A percentile compares a stretch with the other conserved stretches of the same genome.
Evolutionary conservation across 441 rosid genomes (phyloP).

Genomic region (Daphne laureola): DNA sequence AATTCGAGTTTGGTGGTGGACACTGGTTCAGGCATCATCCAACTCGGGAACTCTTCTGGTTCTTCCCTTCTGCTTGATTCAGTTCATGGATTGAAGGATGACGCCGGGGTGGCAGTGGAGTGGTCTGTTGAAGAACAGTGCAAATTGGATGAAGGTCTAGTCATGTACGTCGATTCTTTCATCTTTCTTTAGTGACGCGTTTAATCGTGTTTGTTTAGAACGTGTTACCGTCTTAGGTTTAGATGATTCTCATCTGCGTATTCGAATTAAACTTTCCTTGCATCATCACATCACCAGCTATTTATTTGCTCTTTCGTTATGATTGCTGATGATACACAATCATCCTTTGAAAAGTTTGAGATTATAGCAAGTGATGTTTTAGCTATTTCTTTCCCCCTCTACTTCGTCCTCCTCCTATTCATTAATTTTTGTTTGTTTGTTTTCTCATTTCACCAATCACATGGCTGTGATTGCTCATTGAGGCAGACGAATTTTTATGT

Average conservation of each 20-base stretch:
- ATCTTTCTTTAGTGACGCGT: not conserved
- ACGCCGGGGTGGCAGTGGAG: constrained; percentile 66
- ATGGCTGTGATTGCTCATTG: too few relatives aligned
- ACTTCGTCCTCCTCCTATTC: too few relatives aligned
- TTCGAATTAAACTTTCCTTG: too few relatives aligned
- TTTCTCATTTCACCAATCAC: too few relatives aligned
- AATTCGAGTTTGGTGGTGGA: constrained; percentile 33
- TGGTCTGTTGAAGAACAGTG: constrained; percentile 86
- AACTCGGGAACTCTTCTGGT: constrained; percentile 42
- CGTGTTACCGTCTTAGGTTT: not conserved
- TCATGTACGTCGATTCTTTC: constrained; percentile 35
- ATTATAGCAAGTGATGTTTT: not conserved
- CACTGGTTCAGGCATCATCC: constrained; percentile 33
- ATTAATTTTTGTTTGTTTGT: not conserved
- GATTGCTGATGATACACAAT: not conserved
- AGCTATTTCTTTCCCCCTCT: not conserved
- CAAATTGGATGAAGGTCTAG: constrained; percentile 69
- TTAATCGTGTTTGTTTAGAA: not conserved
- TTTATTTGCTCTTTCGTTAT: too few relatives aligned
- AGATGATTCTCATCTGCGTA: too few relatives aligned
- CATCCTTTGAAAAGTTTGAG: not conserved
- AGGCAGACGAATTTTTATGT: too few relatives aligned
- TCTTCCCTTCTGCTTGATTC: constrained; percentile 43
- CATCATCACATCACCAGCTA: too few relatives aligned
- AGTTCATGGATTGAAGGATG: constrained; percentile 47